Evolutionary conservation across 2,329 filamentous ascomycete genomes (phyloP).

Genomic region (Xylaria sp.): DNA sequence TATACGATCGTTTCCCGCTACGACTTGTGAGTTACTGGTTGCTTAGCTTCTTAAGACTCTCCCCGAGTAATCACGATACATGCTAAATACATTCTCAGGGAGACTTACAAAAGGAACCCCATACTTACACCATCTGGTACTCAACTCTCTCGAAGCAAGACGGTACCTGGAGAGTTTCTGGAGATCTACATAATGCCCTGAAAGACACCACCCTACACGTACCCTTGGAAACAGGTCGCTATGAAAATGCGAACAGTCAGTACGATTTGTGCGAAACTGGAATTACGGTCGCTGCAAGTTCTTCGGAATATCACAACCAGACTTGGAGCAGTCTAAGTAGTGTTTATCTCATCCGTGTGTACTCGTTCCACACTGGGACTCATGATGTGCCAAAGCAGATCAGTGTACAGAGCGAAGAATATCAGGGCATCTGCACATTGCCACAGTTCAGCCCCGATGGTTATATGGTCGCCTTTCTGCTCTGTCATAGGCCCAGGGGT

Average conservation of each 20-base stretch:
- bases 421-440: slow-evolving; percentile 28
- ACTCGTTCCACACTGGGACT: background rate
- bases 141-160: slow-evolving; percentile 47
- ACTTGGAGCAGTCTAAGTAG: background rate
- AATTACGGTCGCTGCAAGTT: background rate
- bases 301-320: background rate
- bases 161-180: slow-evolving; percentile 47
- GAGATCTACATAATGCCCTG: slow-evolving; percentile 50
- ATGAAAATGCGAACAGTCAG: background rate
- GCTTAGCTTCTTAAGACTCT: background rate
- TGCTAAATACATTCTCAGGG: background rate
- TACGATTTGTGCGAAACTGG: slow-evolving; percentile 2
- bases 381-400: slow-evolving; percentile 6
- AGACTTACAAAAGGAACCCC: slow-evolving; percentile 48
- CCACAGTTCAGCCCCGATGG: slow-evolving; percentile 54
- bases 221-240: background rate
- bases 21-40: background rate
- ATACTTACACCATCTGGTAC: slow-evolving; percentile 54
- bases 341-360: background rate
- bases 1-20: background rate
- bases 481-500: background rate
- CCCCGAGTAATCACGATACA: background rate
- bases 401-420: background rate
- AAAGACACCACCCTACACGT: slow-evolving; percentile 35
- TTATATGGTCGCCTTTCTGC: slow-evolving; percentile 51